Percentiles rank a stretch among this genome's conserved stretches.
These are phyloP conservation scores for Blattamonas nauphoetae DNA, from an alignment of 78 protist species.

Conservation along the genomic window DNA sequence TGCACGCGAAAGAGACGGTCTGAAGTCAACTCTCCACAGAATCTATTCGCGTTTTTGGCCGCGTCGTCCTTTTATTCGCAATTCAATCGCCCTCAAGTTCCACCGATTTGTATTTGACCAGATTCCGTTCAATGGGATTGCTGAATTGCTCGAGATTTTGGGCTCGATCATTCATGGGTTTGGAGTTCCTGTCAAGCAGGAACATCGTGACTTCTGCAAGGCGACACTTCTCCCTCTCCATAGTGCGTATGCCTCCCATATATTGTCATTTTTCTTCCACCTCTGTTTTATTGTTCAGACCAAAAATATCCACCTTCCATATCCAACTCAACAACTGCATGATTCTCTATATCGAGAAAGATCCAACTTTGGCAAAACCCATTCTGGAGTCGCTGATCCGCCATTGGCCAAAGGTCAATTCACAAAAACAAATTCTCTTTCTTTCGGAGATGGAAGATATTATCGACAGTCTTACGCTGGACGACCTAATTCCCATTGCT, in stretches of 20 bases:
- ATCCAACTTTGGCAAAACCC: neutral
- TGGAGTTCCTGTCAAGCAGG: conserved; percentile 13
- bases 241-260: neutral
- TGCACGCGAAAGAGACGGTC: conserved; percentile 22
- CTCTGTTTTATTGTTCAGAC: no score
- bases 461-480: neutral
- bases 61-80: conserved; percentile 20
- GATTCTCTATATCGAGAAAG: conserved; percentile 21
- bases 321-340: conserved; percentile 7
- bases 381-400: neutral
- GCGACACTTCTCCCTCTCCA: conserved; percentile 1
- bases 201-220: neutral
- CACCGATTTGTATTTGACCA: neutral
- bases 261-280: no score
- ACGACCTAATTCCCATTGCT: neutral
- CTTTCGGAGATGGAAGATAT: neutral
- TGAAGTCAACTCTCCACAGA: conserved; percentile 17
- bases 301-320: no score
- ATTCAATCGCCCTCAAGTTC: neutral
- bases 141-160: conserved; percentile 16
- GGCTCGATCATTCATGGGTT: conserved; percentile 27
- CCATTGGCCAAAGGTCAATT: neutral
- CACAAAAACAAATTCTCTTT: neutral
- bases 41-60: conserved; percentile 11
- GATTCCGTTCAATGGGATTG: neutral